Evolutionary conservation across 495 filamentous ascomycete genomes (phyloP).

Genomic region (Penicillium simplicissimum): DNA sequence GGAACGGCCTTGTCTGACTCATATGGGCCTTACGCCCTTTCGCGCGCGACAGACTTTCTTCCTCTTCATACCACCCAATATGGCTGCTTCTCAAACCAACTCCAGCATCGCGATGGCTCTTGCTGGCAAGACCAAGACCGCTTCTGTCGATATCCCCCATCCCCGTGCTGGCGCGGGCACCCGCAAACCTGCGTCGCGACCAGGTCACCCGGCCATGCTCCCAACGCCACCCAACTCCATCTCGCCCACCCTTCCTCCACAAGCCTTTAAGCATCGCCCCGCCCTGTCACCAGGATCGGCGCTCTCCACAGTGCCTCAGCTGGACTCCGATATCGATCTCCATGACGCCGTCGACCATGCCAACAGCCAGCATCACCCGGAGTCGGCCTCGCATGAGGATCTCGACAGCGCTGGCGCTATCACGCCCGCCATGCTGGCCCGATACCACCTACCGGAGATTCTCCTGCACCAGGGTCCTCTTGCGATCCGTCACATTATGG

Average conservation of each 20-base stretch:
- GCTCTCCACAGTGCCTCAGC: constrained; percentile 56
- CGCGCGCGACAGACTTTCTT: constrained; percentile 13
- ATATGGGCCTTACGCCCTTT: constrained; percentile 15
- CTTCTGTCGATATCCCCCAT: constrained; percentile 71
- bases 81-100: constrained; percentile 48
- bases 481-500: constrained; percentile 93
- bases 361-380: constrained; percentile 44
- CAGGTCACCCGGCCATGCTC: constrained; percentile 59
- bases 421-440: constrained; percentile 82
- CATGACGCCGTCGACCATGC: constrained; percentile 63
- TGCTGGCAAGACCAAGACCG: constrained; percentile 62
- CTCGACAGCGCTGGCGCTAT: constrained; percentile 78
- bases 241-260: constrained; percentile 83
- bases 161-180: constrained; percentile 62
- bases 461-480: constrained; percentile 84
- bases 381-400: constrained; percentile 39
- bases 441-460: constrained; percentile 89
- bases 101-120: constrained; percentile 65
- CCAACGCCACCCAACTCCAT: constrained; percentile 96
- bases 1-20: constrained; percentile 32
- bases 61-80: constrained; percentile 28
- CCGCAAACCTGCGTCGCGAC: constrained; percentile 57
- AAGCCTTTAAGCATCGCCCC: constrained; percentile 60
- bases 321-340: constrained; percentile 89
- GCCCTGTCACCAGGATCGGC: constrained; percentile 49